Evolutionary conservation across 2,329 filamentous ascomycete species (phyloP).

Genomic region (Mycocentrospora acerina): DNA sequence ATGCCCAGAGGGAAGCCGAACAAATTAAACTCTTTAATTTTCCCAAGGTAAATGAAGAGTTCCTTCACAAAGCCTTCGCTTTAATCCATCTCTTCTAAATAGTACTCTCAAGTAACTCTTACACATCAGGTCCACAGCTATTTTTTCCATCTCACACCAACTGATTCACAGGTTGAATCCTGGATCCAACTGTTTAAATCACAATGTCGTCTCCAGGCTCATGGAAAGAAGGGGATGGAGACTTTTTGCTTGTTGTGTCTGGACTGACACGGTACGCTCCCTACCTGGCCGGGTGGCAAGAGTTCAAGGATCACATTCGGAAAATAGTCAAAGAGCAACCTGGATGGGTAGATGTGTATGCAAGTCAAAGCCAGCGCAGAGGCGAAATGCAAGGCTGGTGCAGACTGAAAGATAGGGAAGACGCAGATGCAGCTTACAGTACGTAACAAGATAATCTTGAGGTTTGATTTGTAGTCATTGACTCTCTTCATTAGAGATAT

Average conservation of each 20-base stretch:
- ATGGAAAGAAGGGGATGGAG: constrained; percentile 22
- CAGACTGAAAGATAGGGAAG: constrained; percentile 34
- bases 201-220: constrained; percentile 14
- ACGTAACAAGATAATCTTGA: constrained; percentile 6
- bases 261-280: constrained; percentile 27
- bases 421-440: constrained; percentile 39
- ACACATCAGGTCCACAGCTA: too few species aligned
- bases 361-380: constrained; percentile 24
- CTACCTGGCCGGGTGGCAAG: constrained; percentile 36
- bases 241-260: constrained; percentile 34
- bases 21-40: too few species aligned
- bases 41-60: too few species aligned
- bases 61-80: too few species aligned
- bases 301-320: constrained; percentile 42
- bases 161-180: too few species aligned
- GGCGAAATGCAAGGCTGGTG: constrained; percentile 40
- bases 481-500: constrained; percentile 17
- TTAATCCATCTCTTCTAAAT: too few species aligned
- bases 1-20: too few species aligned
- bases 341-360: constrained; percentile 39
- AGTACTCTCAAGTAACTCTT: too few species aligned
- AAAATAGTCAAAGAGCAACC: constrained; percentile 38
- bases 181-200: background rate
- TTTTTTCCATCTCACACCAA: too few species aligned
- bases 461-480: background rate